Percentiles rank a stretch among this genome's conserved stretches.
Conservation (phyloP, 306 rosid species). For the Styphnolobium japonicum region DNA sequence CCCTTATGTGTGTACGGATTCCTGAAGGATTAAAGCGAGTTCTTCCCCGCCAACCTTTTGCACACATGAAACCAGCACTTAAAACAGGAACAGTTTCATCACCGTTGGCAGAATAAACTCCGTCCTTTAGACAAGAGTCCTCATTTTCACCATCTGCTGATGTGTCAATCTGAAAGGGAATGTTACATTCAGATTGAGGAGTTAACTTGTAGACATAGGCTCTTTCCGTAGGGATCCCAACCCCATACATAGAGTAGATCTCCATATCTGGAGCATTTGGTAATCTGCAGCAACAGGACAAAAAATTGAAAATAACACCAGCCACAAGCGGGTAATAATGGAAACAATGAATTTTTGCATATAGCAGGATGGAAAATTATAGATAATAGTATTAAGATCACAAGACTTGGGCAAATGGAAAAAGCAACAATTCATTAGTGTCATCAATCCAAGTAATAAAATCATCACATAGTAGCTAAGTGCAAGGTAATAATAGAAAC, state of each 20-base stretch:
- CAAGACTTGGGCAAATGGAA: too few relatives aligned
- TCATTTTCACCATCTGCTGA: slow-evolving; percentile 62
- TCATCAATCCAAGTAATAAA: slow-evolving; percentile 16
- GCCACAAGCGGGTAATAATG: slow-evolving; percentile 2
- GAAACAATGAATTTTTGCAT: slow-evolving; percentile 5
- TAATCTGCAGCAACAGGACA: slow-evolving; percentile 55
- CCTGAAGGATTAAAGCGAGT: slow-evolving; percentile 84
- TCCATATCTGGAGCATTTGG: slow-evolving; percentile 86
- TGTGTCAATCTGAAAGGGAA: slow-evolving; percentile 82
- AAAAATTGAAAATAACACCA: slow-evolving; percentile 18
- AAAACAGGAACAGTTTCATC: slow-evolving; percentile 88
- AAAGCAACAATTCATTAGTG: not conserved
- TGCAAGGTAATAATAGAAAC: slow-evolving; percentile 22
- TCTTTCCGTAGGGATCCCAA: slow-evolving; percentile 84
- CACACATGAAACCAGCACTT: slow-evolving; percentile 86
- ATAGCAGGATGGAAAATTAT: slow-evolving; percentile 5
- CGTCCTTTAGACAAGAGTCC: slow-evolving; percentile 63
- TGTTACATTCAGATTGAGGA: slow-evolving; percentile 60
- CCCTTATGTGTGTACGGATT: slow-evolving; percentile 60
- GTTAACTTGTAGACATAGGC: slow-evolving; percentile 72
- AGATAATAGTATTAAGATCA: not conserved
- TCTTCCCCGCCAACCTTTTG: slow-evolving; percentile 81
- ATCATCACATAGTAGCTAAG: not conserved
- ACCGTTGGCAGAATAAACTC: slow-evolving; percentile 62
- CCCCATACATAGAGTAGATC: slow-evolving; percentile 85